Percentiles rank a stretch among this genome's conserved stretches.
Conservation (phyloP, 1,284 basidiomycete species). For the Fomitiporia mediterranea region DNA sequence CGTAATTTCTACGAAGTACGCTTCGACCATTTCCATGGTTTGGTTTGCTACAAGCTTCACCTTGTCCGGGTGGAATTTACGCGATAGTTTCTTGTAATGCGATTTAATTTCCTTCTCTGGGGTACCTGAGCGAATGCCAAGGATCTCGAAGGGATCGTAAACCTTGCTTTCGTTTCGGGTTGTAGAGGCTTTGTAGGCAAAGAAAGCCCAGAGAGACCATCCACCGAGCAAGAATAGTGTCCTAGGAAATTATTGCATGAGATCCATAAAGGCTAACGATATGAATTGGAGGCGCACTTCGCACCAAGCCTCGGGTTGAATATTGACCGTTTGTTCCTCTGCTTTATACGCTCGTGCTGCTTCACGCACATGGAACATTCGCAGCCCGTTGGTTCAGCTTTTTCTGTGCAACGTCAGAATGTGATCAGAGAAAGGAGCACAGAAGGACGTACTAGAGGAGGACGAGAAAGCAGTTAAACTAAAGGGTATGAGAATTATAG, state of each 20-base stretch:
- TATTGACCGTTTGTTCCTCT: slow-evolving; percentile 41
- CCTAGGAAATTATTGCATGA: slow-evolving; percentile 29
- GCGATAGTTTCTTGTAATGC: slow-evolving; percentile 92
- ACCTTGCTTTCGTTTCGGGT: slow-evolving; percentile 61
- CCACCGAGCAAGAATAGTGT: slow-evolving; percentile 59
- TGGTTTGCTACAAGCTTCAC: slow-evolving; percentile 79
- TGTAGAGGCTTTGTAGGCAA: slow-evolving; percentile 64
- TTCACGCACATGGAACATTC: slow-evolving; percentile 61
- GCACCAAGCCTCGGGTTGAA: slow-evolving; percentile 40
- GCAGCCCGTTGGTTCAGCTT: slow-evolving; percentile 43
- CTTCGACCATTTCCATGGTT: slow-evolving; percentile 86
- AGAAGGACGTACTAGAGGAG: slow-evolving; percentile 35
- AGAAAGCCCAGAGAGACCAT: slow-evolving; percentile 71
- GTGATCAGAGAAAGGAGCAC: neutral
- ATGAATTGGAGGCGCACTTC: slow-evolving; percentile 36
- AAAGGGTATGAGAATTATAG: slow-evolving; percentile 72
- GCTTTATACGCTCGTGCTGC: slow-evolving; percentile 47
- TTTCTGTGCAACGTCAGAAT: slow-evolving; percentile 23
- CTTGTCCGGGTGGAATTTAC: slow-evolving; percentile 95
- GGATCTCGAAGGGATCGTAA: slow-evolving; percentile 94
- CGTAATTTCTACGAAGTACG: slow-evolving; percentile 89
- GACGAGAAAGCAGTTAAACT: slow-evolving; percentile 48
- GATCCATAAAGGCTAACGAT: neutral
- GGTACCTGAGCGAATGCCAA: slow-evolving; percentile 68
- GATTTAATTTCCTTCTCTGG: slow-evolving; percentile 94